Evolutionary conservation across 192 early-diverging fungal genomes (phyloP), one percentile per base, ranked within the genome.

Genomic region (Haplosporangium gracile): DNA sequence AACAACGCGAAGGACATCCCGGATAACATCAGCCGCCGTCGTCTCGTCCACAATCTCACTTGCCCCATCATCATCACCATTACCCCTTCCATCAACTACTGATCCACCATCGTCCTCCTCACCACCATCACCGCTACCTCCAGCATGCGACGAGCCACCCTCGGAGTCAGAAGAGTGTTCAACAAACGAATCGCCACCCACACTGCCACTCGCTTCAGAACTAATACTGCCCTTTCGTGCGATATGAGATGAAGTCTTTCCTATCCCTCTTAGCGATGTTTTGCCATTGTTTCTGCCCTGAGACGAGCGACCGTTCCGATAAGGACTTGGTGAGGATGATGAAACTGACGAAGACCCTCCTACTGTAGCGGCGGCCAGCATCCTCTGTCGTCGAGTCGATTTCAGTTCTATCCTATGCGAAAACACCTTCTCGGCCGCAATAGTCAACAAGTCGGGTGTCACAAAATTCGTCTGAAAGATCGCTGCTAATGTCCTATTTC

Each of bases 401-500:
- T 78, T 86, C 36, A 86, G 68, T 38, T 86, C 70, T 13, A 93
- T 51, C 22, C 92, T 81, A 76, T 93, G 92, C 0, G 88, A 83
- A 85, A 93, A 89, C 22, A 93, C 89, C 75, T 93, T 93, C 76
- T 93, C 92, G 10, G 89, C 89, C 4, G 92, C 91, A 65, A 92
- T 90, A 5, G 85, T 74, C 4, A 93, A 74, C 29, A 93, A 76
- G 22, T 93, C 92, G 0, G 92, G 92, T 6, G 92, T 93, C 55
- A 91, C 87, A 51, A 86, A 93, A 6, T 87, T 88, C 8, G 82
- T 80, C 77, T 89, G 87, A 74, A 92, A 93, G 49, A 93, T 55
- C 22, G 88, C 89, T 4, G 92, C 90, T n/a, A 93, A 47, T 0
- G 90, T 87, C 68, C 90, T 90, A 65, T 10, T 29, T 24, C 39